Evolutionary conservation across 2,329 filamentous ascomycete genomes (phyloP).

Genomic region (Xylaria sp.): DNA sequence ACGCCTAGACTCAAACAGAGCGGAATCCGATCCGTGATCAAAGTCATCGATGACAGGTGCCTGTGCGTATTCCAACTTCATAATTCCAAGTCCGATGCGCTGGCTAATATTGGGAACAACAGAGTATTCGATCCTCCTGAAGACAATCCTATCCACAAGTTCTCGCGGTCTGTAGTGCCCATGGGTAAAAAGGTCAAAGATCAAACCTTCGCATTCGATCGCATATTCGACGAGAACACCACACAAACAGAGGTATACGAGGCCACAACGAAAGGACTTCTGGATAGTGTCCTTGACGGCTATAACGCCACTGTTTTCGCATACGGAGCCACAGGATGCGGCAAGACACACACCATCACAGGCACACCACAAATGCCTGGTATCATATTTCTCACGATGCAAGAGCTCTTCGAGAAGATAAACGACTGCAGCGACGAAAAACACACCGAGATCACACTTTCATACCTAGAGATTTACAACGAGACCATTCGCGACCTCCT

Average conservation of each 20-base stretch:
- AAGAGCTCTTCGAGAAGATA: conserved; percentile 97
- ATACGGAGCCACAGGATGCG: conserved; percentile 96
- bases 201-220: conserved; percentile 95
- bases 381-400: conserved; percentile 99
- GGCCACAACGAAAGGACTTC: conserved; percentile 82
- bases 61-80: conserved; percentile 66
- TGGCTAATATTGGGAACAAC: conserved; percentile 13
- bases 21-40: conserved; percentile 89
- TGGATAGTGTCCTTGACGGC: conserved; percentile 94
- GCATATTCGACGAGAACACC: conserved; percentile 95
- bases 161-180: conserved; percentile 80
- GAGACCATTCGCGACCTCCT: conserved; percentile 96
- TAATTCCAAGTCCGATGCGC: not conserved
- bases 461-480: conserved; percentile 98
- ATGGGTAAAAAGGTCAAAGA: conserved; percentile 94
- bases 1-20: conserved; percentile 84
- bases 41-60: conserved; percentile 94
- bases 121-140: conserved; percentile 98
- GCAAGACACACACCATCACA: conserved; percentile 97
- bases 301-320: conserved; percentile 99
- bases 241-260: conserved; percentile 95
- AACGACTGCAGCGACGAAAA: conserved; percentile 85
- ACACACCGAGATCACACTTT: conserved; percentile 86
- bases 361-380: conserved; percentile 91
- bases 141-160: conserved; percentile 88